Evolutionary conservation across 2,329 filamentous ascomycete species (phyloP), one percentile per base, ranked within the genome.

Genomic region (Bipolaris cookei): DNA sequence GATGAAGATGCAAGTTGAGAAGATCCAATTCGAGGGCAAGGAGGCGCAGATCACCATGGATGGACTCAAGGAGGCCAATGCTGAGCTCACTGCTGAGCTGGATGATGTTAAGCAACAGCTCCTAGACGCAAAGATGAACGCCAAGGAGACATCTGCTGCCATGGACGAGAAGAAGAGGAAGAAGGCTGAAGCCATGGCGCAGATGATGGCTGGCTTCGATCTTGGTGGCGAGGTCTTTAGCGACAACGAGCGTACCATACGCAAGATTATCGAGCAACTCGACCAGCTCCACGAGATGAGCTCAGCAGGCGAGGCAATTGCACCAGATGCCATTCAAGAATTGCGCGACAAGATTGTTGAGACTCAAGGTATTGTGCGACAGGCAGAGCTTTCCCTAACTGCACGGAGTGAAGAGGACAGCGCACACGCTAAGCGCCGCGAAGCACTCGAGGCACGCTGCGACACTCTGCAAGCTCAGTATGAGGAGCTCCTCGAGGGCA

Each of bases 191-290:
- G 95, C 96, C 79, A 99, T 99, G 95, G 95, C 95, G 41, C 91
- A 97, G 84, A 99, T 99, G 95, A 97, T 99, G 94, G 95, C 95
- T 57, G 92, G 94, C 3, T 98, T 99, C 70, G 94, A 99, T 71
- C 86, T 99, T 32, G 94, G 92, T 42, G 89, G 90, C 46, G 93
- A 97, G 56, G 88, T 96, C 30, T 96, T 98, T 76, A 97, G 92
- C 66, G 90, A 95, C 56, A 97, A 97, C 68, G 95, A 99, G 77
- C 86, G 89, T 62, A 88, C 87, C 48, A 91, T 99, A 56, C 87
- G 90, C 58, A 87, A 90, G 61, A 89, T 92, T 61, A 94, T 98
- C 66, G 87, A 92, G 67, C 89, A 91, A 69, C 83, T 98, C 28
- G 92, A 97, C 66, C 81, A 85, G 11, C 82, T 98, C 39, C 85